Evolutionary conservation across 352 stramenopile species (phyloP).

Genomic region (Phytophthora ramorum): DNA sequence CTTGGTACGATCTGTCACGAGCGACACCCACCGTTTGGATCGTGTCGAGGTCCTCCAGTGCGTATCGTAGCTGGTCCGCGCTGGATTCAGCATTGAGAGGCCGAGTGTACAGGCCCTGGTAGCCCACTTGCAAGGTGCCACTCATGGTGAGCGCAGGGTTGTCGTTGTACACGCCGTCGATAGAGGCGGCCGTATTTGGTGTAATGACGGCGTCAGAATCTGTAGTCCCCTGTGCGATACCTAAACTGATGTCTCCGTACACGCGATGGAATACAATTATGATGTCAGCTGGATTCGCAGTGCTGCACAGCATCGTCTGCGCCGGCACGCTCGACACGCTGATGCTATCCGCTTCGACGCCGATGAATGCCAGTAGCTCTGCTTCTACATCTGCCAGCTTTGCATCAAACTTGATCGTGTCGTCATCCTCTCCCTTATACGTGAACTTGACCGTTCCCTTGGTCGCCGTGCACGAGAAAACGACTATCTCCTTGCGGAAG

Average conservation of each 20-base stretch:
- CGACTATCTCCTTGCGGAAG: conserved; percentile 70
- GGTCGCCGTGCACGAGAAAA: conserved; percentile 58
- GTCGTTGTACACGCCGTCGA: conserved; percentile 69
- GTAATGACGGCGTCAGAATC: conserved; percentile 17
- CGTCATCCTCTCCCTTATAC: conserved; percentile 17
- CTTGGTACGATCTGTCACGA: conserved; percentile 52
- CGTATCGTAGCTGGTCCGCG: conserved; percentile 67
- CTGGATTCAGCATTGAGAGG: conserved; percentile 75
- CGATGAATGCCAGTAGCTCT: conserved; percentile 56
- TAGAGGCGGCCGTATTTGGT: conserved; percentile 39
- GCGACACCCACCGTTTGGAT: conserved; percentile 64
- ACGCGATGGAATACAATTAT: conserved; percentile 72
- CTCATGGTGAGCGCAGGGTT: conserved; percentile 62
- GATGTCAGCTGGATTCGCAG: conserved; percentile 34
- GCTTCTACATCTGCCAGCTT: conserved; percentile 43
- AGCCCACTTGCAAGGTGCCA: conserved; percentile 82
- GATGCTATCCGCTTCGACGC: conserved; percentile 64
- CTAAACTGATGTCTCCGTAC: conserved; percentile 56
- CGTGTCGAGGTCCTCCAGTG: conserved; percentile 64
- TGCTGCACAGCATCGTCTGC: conserved; percentile 53
- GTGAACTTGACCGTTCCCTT: conserved; percentile 46
- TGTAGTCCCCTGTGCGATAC: conserved; percentile 25
- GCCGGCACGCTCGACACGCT: conserved; percentile 46
- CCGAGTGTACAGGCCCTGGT: conserved; percentile 63
- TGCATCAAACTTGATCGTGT: conserved; percentile 31